Evolutionary conservation across 331 rosid genomes (phyloP).

Genomic region (Spiraea crenata): DNA sequence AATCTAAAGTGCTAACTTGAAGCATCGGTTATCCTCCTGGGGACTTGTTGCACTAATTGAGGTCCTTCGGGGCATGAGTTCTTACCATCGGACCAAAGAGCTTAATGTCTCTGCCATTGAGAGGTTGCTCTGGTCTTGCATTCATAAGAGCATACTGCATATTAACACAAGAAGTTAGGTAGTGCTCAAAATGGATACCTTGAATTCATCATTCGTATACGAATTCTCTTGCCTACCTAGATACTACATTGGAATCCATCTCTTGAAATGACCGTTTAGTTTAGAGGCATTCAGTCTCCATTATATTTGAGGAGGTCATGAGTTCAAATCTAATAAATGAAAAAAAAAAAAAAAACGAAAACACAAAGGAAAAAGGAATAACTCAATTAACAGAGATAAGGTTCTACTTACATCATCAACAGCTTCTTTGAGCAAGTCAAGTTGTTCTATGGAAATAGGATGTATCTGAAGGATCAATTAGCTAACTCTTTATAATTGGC

Average conservation of each 20-base stretch:
- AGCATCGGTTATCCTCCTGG: background rate
- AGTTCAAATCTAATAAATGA: background rate
- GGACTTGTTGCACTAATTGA: background rate
- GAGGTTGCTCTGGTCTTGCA: slow-evolving; percentile 34
- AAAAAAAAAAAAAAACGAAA: background rate
- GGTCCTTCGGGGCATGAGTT: too few relatives aligned
- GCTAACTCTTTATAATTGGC: background rate
- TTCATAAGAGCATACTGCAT: slow-evolving; percentile 27
- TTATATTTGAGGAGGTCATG: too few relatives aligned
- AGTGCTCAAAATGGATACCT: background rate
- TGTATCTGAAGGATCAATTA: slow-evolving; percentile 34
- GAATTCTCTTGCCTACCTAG: too few relatives aligned
- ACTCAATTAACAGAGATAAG: background rate
- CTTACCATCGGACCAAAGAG: background rate
- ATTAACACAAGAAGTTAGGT: background rate
- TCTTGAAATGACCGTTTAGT: too few relatives aligned
- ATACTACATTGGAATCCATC: too few relatives aligned
- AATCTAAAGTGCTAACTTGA: background rate
- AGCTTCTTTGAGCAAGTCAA: slow-evolving; percentile 44
- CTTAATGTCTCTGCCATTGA: slow-evolving; percentile 17
- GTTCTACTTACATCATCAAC: slow-evolving; percentile 55
- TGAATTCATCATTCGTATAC: background rate
- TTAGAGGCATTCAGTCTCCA: too few relatives aligned
- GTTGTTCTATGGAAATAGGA: slow-evolving; percentile 40
- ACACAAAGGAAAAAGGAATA: background rate